Percentiles rank a stretch among this genome's conserved stretches.
Evolutionary conservation across 2,329 filamentous ascomycete species (phyloP).

Genomic region (Monosporascus cannonballus): DNA sequence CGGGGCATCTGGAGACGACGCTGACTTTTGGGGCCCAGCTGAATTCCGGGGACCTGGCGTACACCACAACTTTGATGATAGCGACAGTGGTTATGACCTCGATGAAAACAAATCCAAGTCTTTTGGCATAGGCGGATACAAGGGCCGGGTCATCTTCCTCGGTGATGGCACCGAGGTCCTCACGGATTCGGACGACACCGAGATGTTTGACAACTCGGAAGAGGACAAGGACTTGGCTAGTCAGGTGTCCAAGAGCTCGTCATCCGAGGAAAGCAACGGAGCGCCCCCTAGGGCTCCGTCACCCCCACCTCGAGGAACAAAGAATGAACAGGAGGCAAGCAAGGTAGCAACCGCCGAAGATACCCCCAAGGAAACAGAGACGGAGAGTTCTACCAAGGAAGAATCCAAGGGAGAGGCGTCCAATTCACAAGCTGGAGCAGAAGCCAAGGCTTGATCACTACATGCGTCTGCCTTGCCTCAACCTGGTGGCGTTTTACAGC

Average conservation of each 20-base stretch:
- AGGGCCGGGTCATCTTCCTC: constrained; percentile 86
- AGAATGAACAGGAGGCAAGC: constrained; percentile 20
- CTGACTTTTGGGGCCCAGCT: constrained; percentile 46
- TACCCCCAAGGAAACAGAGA: constrained; percentile 14
- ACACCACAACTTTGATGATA: constrained; percentile 78
- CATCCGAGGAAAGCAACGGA: constrained; percentile 19
- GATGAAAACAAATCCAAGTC: constrained; percentile 59
- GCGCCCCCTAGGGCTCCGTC: constrained; percentile 26
- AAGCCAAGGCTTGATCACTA: constrained; percentile 19
- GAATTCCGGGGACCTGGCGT: constrained; percentile 80
- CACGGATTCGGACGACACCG: constrained; percentile 81
- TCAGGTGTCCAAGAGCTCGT: constrained; percentile 64
- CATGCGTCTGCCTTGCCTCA: constrained; percentile 2
- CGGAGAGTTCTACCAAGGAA: constrained; percentile 17
- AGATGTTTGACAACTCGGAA: constrained; percentile 85
- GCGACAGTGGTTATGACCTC: constrained; percentile 69
- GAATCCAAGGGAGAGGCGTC: constrained; percentile 19
- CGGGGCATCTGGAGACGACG: constrained; percentile 22
- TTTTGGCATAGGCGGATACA: constrained; percentile 64
- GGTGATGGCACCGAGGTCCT: constrained; percentile 92
- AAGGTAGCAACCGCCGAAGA: constrained; percentile 19
- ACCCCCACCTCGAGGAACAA: constrained; percentile 23
- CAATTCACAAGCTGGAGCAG: constrained; percentile 10
- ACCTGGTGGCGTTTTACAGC: constrained; percentile 1
- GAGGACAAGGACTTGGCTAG: constrained; percentile 82